Conservation (phyloP, 2,329 filamentous ascomycete genomes). For the Neonectria magnoliae region DNA sequence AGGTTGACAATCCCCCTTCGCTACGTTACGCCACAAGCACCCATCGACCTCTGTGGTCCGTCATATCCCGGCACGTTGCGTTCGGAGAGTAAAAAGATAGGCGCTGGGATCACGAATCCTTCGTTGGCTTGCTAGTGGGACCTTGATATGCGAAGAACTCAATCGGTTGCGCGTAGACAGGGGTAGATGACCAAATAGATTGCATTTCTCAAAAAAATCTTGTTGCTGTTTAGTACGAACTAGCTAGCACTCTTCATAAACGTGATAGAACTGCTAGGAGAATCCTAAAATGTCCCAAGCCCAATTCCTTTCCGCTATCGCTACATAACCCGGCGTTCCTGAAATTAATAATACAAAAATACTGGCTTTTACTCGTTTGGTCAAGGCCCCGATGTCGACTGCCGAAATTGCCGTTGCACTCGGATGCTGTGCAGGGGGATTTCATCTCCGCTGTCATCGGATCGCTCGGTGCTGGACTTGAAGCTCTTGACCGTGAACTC, state of each 20-base stretch:
- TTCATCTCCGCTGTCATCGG: slow-evolving; percentile 48
- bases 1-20: not conserved
- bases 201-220: not conserved
- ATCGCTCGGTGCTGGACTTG: slow-evolving; percentile 39
- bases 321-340: not conserved
- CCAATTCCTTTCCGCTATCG: not conserved
- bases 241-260: not conserved
- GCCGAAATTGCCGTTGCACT: slow-evolving; percentile 51
- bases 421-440: slow-evolving; percentile 52
- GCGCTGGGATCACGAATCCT: not conserved
- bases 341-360: not conserved
- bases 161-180: not conserved
- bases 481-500: slow-evolving; percentile 46
- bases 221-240: not conserved
- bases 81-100: not conserved
- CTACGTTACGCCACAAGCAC: not conserved
- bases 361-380: not conserved
- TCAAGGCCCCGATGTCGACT: slow-evolving; percentile 30
- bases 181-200: not conserved
- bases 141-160: not conserved
- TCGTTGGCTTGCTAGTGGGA: not conserved
- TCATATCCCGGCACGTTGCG: not conserved
- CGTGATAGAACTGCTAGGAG: not conserved
- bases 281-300: not conserved
- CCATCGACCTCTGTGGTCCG: not conserved